A percentile compares a stretch with the other conserved stretches of the same genome.
Conservation (phyloP, 495 filamentous ascomycete species). For the Amorphotheca resinae region DNA sequence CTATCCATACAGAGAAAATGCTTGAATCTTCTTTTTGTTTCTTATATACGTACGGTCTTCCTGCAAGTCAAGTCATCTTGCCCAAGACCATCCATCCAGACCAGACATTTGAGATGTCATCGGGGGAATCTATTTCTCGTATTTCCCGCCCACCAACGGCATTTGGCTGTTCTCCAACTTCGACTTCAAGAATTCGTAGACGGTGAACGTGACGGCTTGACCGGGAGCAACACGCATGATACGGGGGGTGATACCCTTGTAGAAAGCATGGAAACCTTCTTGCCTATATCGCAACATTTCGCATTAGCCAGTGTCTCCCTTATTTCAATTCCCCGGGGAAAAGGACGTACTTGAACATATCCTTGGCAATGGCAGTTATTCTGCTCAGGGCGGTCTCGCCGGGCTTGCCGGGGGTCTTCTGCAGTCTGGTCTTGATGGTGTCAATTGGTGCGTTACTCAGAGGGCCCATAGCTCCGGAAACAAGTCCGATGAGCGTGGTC, state of each 20-base stretch:
- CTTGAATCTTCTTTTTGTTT: neutral
- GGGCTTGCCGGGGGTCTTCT: slow-evolving; percentile 72
- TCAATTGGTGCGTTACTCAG: slow-evolving; percentile 96
- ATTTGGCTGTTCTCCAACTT: slow-evolving; percentile 64
- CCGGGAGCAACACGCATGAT: slow-evolving; percentile 97
- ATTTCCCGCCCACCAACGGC: slow-evolving; percentile 52
- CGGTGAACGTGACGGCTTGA: slow-evolving; percentile 95
- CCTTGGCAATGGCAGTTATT: slow-evolving; percentile 64
- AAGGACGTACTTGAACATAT: slow-evolving; percentile 73
- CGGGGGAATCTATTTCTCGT: slow-evolving; percentile 48
- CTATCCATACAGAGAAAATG: neutral
- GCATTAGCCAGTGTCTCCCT: neutral
- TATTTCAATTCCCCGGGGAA: neutral
- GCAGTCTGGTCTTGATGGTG: slow-evolving; percentile 95
- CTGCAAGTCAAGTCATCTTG: too few species aligned
- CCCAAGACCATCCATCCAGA: neutral
- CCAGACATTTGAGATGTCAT: neutral
- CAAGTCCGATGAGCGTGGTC: slow-evolving; percentile 80
- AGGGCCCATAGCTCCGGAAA: slow-evolving; percentile 89
- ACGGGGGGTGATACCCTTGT: slow-evolving; percentile 96
- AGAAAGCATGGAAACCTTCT: slow-evolving; percentile 88
- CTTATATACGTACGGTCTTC: too few species aligned
- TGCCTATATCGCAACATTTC: slow-evolving; percentile 32
- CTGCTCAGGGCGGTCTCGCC: slow-evolving; percentile 68
- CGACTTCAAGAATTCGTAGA: slow-evolving; percentile 83